phyloP scores from a whole-genome alignment of 345 rosid genomes.

The Salix dunnii region DNA sequence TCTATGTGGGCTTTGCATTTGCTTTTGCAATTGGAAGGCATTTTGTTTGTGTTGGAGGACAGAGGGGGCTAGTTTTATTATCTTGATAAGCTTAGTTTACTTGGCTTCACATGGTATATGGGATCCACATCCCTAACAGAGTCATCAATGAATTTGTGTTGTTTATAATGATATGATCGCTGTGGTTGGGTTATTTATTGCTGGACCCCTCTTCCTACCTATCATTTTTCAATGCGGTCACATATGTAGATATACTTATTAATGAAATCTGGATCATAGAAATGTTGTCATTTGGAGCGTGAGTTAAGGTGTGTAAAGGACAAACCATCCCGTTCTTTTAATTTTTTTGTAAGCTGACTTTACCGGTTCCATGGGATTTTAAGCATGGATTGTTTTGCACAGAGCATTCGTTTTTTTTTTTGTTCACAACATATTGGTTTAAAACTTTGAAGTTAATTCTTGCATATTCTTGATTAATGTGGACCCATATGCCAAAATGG shows the following conservation, averaged over 20 bases:
- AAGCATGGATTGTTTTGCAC: neutral
- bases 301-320: neutral
- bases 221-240: neutral
- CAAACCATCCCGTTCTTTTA: neutral
- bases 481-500: neutral
- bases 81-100: neutral
- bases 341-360: neutral
- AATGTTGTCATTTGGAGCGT: neutral
- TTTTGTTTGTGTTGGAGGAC: neutral
- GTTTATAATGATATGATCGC: neutral
- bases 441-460: neutral
- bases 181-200: neutral
- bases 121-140: neutral
- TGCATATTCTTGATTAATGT: neutral
- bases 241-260: neutral
- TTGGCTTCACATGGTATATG: conserved; percentile 3
- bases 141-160: neutral
- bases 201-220: neutral
- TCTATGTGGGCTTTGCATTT: neutral
- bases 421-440: neutral
- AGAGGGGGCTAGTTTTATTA: neutral
- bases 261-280: neutral
- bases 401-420: neutral
- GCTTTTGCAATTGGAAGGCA: neutral
- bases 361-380: neutral